These are phyloP conservation scores for Chlorella vulgaris DNA, from an alignment of 139 green algal genomes.

Conservation along the genomic window DNA sequence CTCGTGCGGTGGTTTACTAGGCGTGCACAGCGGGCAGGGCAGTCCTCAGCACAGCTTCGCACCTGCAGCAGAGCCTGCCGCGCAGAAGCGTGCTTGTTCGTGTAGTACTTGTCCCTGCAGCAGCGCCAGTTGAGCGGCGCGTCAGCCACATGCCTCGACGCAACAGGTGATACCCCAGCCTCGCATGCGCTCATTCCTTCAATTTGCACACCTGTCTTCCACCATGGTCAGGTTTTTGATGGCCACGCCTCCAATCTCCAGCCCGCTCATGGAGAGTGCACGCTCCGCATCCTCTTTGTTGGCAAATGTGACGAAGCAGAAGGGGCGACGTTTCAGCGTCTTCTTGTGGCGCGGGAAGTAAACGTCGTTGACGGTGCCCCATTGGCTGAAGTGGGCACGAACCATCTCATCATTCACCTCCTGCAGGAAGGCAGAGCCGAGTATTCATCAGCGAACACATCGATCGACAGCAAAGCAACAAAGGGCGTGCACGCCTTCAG, in stretches of 20 bases:
- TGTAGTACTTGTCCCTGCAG: conserved; percentile 47
- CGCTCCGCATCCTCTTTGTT: conserved; percentile 28
- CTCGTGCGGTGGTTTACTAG: too few relatives aligned
- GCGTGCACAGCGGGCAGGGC: too few relatives aligned
- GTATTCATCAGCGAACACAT: not conserved
- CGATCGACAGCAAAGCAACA: too few relatives aligned
- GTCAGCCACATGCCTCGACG: too few relatives aligned
- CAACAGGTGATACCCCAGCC: too few relatives aligned
- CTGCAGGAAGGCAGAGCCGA: conserved; percentile 18
- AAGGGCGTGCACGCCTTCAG: too few relatives aligned
- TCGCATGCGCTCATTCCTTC: too few relatives aligned
- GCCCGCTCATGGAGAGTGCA: conserved; percentile 31
- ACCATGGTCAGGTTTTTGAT: conserved; percentile 56
- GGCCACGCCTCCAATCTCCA: conserved; percentile 46
- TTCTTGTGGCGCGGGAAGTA: conserved; percentile 56
- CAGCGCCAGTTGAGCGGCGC: not conserved
- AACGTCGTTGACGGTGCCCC: conserved; percentile 49
- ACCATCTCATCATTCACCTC: conserved; percentile 57
- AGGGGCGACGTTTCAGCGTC: conserved; percentile 48
- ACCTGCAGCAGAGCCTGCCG: conserved; percentile 34
- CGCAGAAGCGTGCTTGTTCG: conserved; percentile 43
- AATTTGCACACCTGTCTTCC: conserved; percentile 35
- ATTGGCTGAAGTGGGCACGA: conserved; percentile 42
- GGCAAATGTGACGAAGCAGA: conserved; percentile 55
- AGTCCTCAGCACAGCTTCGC: not conserved